Evolutionary conservation across 129 eudicot genomes (phyloP).

Genomic region (Oenanthe sinensis): DNA sequence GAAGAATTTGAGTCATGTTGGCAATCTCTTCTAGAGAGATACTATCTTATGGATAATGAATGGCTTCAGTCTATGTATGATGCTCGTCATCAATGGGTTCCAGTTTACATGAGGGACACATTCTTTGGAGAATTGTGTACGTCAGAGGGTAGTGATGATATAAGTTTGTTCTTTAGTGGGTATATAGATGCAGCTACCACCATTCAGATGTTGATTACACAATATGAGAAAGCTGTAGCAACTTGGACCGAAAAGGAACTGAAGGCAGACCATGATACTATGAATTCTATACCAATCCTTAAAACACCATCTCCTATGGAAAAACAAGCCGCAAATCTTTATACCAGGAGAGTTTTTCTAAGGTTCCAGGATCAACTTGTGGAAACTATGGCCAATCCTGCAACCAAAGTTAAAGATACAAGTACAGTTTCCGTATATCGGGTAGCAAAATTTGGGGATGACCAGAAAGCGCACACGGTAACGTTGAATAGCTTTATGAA

Average conservation of each 20-base stretch:
- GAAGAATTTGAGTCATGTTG: constrained; percentile 72
- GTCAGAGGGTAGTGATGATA: constrained; percentile 17
- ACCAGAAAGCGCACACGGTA: constrained; percentile 45
- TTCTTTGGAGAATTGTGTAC: constrained; percentile 59
- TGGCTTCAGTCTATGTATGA: constrained; percentile 62
- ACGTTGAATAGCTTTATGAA: constrained; percentile 40
- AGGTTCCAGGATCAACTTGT: constrained; percentile 71
- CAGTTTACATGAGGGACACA: constrained; percentile 51
- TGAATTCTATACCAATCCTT: constrained; percentile 40
- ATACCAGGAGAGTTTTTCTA: constrained; percentile 46
- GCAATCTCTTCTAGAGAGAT: constrained; percentile 38
- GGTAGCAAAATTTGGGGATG: constrained; percentile 74
- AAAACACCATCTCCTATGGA: constrained; percentile 90
- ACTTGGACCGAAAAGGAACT: constrained; percentile 59
- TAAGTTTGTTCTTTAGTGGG: constrained; percentile 39
- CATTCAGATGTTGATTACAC: constrained; percentile 39
- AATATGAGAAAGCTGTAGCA: constrained; percentile 47
- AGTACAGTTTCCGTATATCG: constrained; percentile 35
- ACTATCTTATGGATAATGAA: constrained; percentile 44
- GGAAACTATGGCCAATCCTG: constrained; percentile 72
- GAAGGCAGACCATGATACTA: constrained; percentile 58
- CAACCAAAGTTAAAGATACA: constrained; percentile 48
- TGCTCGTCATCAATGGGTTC: constrained; percentile 72
- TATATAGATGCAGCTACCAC: constrained; percentile 39
- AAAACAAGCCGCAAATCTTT: constrained; percentile 70